Conservation (phyloP, 352 stramenopile genomes). For the Globisporangium heterothallicum region DNA sequence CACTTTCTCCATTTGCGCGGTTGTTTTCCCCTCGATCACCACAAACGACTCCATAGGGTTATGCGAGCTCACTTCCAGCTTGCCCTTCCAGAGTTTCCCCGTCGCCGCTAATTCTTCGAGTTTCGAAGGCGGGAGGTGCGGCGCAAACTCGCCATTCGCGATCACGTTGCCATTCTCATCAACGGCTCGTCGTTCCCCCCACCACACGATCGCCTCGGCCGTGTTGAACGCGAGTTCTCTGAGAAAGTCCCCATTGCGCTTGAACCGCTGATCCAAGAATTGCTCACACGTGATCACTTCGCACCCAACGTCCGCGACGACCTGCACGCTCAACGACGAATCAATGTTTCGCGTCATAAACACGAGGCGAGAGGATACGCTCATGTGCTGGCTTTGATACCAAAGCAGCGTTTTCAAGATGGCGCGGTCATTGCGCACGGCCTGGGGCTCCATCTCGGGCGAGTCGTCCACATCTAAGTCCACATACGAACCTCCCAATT, state of each 20-base stretch:
- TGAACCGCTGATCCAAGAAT: slow-evolving; percentile 41
- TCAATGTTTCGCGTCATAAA: slow-evolving; percentile 57
- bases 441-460: slow-evolving; percentile 30
- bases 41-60: slow-evolving; percentile 78
- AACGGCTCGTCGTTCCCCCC: slow-evolving; percentile 23
- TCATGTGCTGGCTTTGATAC: slow-evolving; percentile 48
- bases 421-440: slow-evolving; percentile 30
- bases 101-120: slow-evolving; percentile 29
- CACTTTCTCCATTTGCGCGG: slow-evolving; percentile 36
- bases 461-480: slow-evolving; percentile 15
- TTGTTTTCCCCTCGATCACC: slow-evolving; percentile 26
- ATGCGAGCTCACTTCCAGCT: slow-evolving; percentile 63
- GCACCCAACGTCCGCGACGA: slow-evolving; percentile 28
- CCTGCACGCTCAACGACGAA: slow-evolving; percentile 27
- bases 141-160: slow-evolving; percentile 42
- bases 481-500: slow-evolving; percentile 11
- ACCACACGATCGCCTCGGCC: slow-evolving; percentile 45
- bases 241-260: slow-evolving; percentile 33
- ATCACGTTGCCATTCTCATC: slow-evolving; percentile 17
- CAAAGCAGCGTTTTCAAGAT: slow-evolving; percentile 60
- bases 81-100: slow-evolving; percentile 32
- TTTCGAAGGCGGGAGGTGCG: slow-evolving; percentile 34
- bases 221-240: slow-evolving; percentile 58
- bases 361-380: slow-evolving; percentile 29
- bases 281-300: slow-evolving; percentile 53